Evolutionary conservation across 1,284 basidiomycete genomes (phyloP), one percentile per base, ranked within the genome.

Genomic region (Cutaneotrichosporon daszewskae): DNA sequence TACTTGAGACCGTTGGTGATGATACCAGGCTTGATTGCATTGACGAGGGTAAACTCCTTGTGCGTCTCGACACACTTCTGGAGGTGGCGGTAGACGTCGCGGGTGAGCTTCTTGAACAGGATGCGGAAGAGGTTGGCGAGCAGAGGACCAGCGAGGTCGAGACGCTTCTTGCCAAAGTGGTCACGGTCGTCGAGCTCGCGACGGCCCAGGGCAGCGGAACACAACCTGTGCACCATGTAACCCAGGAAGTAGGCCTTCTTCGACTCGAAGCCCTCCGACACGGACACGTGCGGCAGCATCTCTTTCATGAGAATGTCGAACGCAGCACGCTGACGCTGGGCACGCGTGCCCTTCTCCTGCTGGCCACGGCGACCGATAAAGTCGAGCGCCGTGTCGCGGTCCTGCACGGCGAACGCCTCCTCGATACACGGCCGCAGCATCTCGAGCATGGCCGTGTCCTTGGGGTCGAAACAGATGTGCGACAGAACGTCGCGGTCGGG

Each of bases 191-290:
- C 94, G 29, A 98, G 77, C 66, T 98, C 95, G 60, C 95, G 79
- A 44, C 95, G 79, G 65, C 97, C 92, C 59, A 98, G 73, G 14
- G 91, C 91, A 31, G 95, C 92, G 14, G 96, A 80, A 5, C 96
- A 75, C 20, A 99, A 77, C 47, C 95, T 84, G 73, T 98, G 94
- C 38, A 97, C 87, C 94, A 99, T 99, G 72, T 97, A 98, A n/a
- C 95, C 95, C 53, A 98, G 91, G 79, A 98, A 99, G 73, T 92
- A 98, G 3, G 95, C 95, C 72, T 99, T 99, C 76, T 95, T 95
- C 29, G 88, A 92, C 72, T 95, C 89, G 26, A 90, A 92, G 9
- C 92, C 92, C 68, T 95, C 91, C 2, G 84, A 81, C 79, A 92
- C 94, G 4, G 94, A 94, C 22, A 99, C 84, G 66, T 98, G 95